Evolutionary conservation across 2,329 filamentous ascomycete species (phyloP).

Genomic region (Dothideomycetes sp.): DNA sequence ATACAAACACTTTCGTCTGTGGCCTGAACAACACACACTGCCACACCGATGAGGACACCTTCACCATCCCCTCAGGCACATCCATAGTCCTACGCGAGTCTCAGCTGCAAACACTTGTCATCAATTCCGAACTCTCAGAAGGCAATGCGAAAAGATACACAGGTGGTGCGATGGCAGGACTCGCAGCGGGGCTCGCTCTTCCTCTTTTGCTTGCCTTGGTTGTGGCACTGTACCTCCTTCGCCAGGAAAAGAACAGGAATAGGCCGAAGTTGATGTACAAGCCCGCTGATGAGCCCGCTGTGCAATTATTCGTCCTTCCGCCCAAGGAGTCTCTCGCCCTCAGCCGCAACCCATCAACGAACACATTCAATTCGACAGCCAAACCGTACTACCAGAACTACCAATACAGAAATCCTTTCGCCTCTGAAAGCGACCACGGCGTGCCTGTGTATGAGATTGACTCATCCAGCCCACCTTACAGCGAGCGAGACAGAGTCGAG

Average conservation of each 20-base stretch:
- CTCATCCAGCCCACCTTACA: not conserved
- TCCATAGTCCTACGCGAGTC: conserved; percentile 17
- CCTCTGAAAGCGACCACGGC: not conserved
- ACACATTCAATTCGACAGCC: not conserved
- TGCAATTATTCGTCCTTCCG: not conserved
- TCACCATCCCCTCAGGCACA: conserved; percentile 14
- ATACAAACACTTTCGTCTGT: conserved; percentile 19
- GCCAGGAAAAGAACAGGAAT: conserved; percentile 11
- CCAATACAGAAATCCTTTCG: not conserved
- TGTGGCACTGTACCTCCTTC: conserved; percentile 13
- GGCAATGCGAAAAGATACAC: conserved; percentile 12
- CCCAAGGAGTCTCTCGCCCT: not conserved
- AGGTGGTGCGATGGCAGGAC: conserved; percentile 16
- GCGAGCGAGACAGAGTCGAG: not conserved
- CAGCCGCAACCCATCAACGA: not conserved
- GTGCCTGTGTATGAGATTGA: not conserved
- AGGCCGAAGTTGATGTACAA: conserved; percentile 21
- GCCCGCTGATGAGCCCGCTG: conserved; percentile 16
- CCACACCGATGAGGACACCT: conserved; percentile 14
- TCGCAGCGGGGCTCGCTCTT: conserved; percentile 17
- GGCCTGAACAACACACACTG: conserved; percentile 17
- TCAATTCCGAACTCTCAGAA: conserved; percentile 7
- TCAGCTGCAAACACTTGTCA: conserved; percentile 17
- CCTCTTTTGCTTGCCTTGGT: conserved; percentile 17
- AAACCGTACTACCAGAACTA: not conserved